Evolutionary conservation across 192 early-diverging fungal genomes (phyloP), one percentile per base, ranked within the genome.

Genomic region (Powellomyces hirtus): DNA sequence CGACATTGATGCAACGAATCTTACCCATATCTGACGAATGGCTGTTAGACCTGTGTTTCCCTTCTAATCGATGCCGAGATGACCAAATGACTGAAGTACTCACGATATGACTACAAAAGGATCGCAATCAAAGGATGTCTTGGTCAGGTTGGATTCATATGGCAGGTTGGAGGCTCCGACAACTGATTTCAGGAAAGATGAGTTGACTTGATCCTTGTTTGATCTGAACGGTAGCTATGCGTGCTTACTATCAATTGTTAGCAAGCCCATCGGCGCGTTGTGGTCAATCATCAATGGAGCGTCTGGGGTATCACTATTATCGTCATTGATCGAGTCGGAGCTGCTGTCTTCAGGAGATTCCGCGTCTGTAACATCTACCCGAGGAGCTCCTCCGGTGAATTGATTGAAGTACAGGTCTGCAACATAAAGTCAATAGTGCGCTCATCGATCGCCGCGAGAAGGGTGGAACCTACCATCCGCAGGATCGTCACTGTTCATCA

Each of bases 101-200:
- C 86, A 90, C 8, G 88, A 85, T 14, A 92, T 79, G 38, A 91
- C 77, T 1, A 89, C 90, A 78, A 91, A 93, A 0, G 92, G 91
- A 73, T 93, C 91, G 82, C 90, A 92, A 68, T 92, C 86, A 68
- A 86, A 90, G 6, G 85, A 79, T 0, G 83, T 84, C n/a, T 81
- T 68, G 2, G 83, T 78, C 4, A 59, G 35, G 30, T 66, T 62
- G 22, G 61, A 35, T 24, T 72, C 74, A 44, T 67, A 59, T 6
- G 79, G 79, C 35, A 80, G 66, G 57, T 80, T 71, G 24, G 38
- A 55, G 0, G 79, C 79, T 8, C 71, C 63, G 2, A 79, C 61
- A 38, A 77, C 69, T 71, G 66, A 8, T 42, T 16, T 18, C 13
- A 49, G 63, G 16, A 42, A 18, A 52, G 10, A 13, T 24, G 51